Conservation (phyloP, 306 rosid species). For the Prosopis cineraria region DNA sequence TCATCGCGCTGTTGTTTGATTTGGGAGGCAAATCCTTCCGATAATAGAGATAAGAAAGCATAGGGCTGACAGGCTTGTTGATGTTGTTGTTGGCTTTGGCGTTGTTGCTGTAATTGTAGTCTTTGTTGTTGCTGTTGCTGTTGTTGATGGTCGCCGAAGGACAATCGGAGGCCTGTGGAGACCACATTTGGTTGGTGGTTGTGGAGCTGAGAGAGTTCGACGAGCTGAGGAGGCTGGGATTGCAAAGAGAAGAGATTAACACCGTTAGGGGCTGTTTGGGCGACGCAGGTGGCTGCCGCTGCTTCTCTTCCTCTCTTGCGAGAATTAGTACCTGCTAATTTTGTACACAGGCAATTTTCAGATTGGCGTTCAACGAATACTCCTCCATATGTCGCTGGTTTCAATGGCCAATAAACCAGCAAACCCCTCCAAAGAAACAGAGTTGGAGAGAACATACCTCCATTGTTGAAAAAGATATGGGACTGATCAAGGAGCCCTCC, state of each 20-base stretch:
- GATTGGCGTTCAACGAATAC: not conserved
- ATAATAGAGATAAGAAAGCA: constrained; percentile 50
- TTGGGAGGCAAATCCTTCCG: constrained; percentile 63
- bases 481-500: constrained; percentile 72
- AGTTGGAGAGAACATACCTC: constrained; percentile 25
- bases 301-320: constrained; percentile 86
- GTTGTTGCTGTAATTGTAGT: constrained; percentile 33
- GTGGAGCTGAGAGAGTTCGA: constrained; percentile 86
- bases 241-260: constrained; percentile 59
- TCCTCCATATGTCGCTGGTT: not conserved
- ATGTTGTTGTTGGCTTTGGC: constrained; percentile 32
- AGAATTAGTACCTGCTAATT: constrained; percentile 40
- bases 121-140: constrained; percentile 17
- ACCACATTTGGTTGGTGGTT: constrained; percentile 70
- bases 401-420: not conserved
- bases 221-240: constrained; percentile 64
- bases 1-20: constrained; percentile 78
- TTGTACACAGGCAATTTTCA: not conserved
- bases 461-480: constrained; percentile 70
- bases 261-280: constrained; percentile 36
- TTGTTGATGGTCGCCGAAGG: constrained; percentile 58
- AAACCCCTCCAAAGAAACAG: not conserved
- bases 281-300: constrained; percentile 32
- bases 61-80: constrained; percentile 46
- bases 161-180: constrained; percentile 85